Conservation (phyloP, 1,284 basidiomycete species). For the Grifola frondosa region DNA sequence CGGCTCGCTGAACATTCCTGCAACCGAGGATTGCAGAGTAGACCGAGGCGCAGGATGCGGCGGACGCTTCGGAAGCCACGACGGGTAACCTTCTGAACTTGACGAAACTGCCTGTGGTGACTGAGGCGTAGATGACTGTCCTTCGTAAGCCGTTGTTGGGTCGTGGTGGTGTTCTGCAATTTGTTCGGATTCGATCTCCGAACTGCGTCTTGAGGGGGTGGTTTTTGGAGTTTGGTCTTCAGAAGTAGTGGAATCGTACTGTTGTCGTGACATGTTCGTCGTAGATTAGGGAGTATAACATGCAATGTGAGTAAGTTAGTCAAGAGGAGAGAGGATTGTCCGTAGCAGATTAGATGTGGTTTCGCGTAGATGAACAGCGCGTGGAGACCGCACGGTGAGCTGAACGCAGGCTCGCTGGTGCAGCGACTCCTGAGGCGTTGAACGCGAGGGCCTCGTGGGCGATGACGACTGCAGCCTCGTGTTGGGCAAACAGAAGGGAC, state of each 20-base stretch:
- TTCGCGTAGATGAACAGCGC: conserved; percentile 24
- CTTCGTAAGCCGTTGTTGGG: conserved; percentile 23
- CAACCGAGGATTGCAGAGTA: conserved; percentile 57
- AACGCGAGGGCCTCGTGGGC: conserved; percentile 37
- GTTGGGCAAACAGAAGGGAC: conserved; percentile 26
- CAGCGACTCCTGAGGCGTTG: conserved; percentile 29
- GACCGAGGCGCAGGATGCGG: conserved; percentile 71
- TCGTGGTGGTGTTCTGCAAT: conserved; percentile 19
- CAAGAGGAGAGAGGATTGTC: conserved; percentile 18
- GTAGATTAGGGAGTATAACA: conserved; percentile 26
- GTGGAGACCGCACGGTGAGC: conserved; percentile 26
- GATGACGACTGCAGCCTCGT: conserved; percentile 35
- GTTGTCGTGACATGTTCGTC: conserved; percentile 35
- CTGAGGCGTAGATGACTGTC: conserved; percentile 26
- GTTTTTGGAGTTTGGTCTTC: conserved; percentile 29
- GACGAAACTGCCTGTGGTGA: conserved; percentile 31
- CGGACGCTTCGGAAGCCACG: conserved; percentile 78
- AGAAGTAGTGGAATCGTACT: conserved; percentile 28
- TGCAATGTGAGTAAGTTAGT: conserved; percentile 28
- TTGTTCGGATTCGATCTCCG: conserved; percentile 21
- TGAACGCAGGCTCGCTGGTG: conserved; percentile 29
- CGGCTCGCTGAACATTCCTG: conserved; percentile 39
- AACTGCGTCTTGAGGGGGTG: conserved; percentile 25
- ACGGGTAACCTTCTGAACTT: conserved; percentile 69
- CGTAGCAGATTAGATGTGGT: conserved; percentile 29